A percentile compares a stretch with the other conserved stretches of the same genome.
Evolutionary conservation across 2,329 filamentous ascomycete genomes (phyloP).

Genomic region (Diaporthe capsici): DNA sequence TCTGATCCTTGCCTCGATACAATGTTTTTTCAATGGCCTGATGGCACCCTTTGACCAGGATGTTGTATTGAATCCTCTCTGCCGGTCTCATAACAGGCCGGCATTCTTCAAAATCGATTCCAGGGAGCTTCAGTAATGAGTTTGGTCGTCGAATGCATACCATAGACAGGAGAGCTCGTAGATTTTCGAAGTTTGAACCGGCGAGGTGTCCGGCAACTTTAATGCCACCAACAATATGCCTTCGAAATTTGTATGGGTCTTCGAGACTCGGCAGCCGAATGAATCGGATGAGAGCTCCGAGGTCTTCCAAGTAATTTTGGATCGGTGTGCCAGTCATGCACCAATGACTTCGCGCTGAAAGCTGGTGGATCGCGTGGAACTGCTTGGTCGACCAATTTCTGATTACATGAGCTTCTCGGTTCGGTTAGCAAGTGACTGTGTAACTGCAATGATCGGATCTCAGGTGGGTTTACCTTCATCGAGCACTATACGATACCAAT

Average conservation of each 20-base stretch:
- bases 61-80: conserved; percentile 1
- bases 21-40: background rate
- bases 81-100: background rate
- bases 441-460: conserved; percentile 13
- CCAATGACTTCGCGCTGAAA: conserved; percentile 44
- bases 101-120: background rate
- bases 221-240: background rate
- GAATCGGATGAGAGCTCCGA: conserved; percentile 43
- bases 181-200: background rate
- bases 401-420: background rate
- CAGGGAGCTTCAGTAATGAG: background rate
- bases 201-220: background rate
- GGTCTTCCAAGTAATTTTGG: conserved; percentile 45
- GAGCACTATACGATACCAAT: conserved; percentile 26
- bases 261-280: conserved; percentile 43
- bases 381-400: conserved; percentile 45
- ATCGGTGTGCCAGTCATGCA: conserved; percentile 46
- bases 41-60: background rate
- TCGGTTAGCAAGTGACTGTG: background rate
- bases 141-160: conserved; percentile 9
- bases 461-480: conserved; percentile 46
- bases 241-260: conserved; percentile 39
- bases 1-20: background rate
- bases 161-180: background rate
- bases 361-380: conserved; percentile 43